phyloP scores from a whole-genome alignment of 768 basidiomycete genomes.

The Mycena alexandri region DNA sequence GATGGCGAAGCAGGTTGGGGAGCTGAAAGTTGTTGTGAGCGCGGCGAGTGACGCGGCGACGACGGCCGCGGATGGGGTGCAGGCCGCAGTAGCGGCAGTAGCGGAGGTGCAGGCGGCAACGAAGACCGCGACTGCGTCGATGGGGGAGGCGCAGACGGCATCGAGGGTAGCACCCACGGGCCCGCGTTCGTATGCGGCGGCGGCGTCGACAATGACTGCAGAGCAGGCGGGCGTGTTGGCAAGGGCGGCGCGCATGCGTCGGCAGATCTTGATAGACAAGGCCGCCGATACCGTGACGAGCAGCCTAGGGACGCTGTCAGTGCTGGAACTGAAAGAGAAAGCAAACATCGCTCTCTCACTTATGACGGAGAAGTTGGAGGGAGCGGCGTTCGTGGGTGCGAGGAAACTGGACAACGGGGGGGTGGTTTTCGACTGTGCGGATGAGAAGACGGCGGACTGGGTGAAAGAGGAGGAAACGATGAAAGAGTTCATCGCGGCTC shows the following conservation, averaged over 20 bases:
- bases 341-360: conserved; percentile 1
- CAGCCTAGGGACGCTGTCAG: not conserved
- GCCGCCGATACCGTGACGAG: not conserved
- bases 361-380: conserved; percentile 1
- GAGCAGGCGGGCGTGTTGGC: conserved; percentile 10
- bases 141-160: too few species aligned
- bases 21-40: too few species aligned
- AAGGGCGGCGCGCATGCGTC: not conserved
- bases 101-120: too few species aligned
- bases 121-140: too few species aligned
- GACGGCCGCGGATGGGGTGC: too few species aligned
- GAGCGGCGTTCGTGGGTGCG: conserved; percentile 8
- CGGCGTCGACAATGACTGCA: not conserved
- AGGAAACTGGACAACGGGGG: conserved; percentile 5
- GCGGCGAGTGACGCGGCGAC: too few species aligned
- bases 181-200: conserved; percentile 9
- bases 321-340: conserved; percentile 14
- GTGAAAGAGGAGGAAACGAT: too few species aligned
- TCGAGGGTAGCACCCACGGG: too few species aligned
- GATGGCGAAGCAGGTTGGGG: too few species aligned
- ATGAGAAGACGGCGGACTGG: conserved; percentile 13
- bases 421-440: conserved; percentile 17
- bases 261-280: conserved; percentile 16
- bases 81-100: too few species aligned
- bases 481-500: not conserved